These are phyloP conservation scores for Biancaea sappan DNA, from an alignment of 306 rosid genomes.

Conservation along the genomic window DNA sequence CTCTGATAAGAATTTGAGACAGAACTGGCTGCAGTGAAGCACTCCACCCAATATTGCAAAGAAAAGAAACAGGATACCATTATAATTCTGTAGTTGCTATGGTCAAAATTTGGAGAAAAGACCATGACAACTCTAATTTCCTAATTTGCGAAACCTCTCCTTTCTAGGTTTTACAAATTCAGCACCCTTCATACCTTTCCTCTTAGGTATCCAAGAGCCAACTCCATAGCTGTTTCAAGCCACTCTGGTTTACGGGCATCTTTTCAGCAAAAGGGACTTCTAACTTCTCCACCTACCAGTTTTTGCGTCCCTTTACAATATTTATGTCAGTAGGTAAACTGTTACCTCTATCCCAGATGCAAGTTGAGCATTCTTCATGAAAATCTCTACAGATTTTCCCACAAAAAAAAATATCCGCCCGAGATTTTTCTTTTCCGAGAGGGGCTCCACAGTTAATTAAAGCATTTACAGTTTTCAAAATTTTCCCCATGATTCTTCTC, in stretches of 20 bases:
- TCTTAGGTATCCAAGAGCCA: not conserved
- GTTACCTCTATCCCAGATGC: not conserved
- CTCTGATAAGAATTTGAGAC: not conserved
- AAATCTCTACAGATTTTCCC: not conserved
- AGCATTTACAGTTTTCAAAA: not conserved
- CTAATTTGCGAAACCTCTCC: not conserved
- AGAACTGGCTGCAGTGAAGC: not conserved
- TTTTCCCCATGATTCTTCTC: not conserved
- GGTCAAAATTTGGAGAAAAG: not conserved
- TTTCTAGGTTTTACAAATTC: not conserved
- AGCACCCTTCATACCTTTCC: not conserved
- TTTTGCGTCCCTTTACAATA: not conserved
- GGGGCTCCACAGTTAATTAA: not conserved
- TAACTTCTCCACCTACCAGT: not conserved
- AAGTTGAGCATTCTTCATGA: not conserved
- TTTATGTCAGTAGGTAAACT: not conserved
- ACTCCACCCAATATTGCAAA: no score
- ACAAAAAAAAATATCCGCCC: not conserved
- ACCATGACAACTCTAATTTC: not conserved
- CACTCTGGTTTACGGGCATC: not conserved
- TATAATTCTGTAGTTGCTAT: not conserved
- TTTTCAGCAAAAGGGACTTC: not conserved
- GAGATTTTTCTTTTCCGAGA: not conserved
- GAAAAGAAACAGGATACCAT: not conserved
- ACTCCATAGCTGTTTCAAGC: not conserved